phyloP scores from a whole-genome alignment of 345 rosid species.

The Eucalyptus sideroxylon region DNA sequence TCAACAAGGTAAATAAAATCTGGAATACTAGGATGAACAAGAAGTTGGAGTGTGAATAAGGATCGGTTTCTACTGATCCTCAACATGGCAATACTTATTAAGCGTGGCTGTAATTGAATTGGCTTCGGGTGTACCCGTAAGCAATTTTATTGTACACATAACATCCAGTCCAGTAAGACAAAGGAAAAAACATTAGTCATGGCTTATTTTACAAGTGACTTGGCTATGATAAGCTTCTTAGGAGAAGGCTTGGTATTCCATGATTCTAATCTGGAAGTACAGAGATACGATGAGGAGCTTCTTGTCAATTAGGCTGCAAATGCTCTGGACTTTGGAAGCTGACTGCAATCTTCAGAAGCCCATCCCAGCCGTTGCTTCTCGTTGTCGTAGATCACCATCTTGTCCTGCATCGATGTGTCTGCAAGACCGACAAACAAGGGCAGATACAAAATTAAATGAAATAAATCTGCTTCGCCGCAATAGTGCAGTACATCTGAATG shows the following conservation, averaged over 20 bases:
- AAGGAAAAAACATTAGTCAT: neutral
- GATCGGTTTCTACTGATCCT: too few relatives aligned
- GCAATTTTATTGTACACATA: neutral
- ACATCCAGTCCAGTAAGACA: neutral
- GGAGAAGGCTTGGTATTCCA: neutral
- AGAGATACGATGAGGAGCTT: neutral
- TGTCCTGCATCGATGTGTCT: conserved; percentile 93
- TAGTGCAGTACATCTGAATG: neutral
- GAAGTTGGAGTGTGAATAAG: too few relatives aligned
- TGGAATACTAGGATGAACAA: neutral
- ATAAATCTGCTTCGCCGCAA: neutral
- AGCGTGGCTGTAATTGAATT: neutral
- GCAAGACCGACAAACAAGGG: neutral
- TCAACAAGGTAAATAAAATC: neutral
- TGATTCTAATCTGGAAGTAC: neutral
- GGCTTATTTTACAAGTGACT: neutral
- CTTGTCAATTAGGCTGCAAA: neutral
- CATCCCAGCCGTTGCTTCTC: conserved; percentile 72
- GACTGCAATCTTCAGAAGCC: neutral
- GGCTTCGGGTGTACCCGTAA: neutral
- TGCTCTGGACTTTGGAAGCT: neutral
- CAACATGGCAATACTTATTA: neutral
- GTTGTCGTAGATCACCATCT: conserved; percentile 69
- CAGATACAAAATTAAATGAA: neutral
- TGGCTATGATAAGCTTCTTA: neutral